Evolutionary conservation across 1,139 yeast species (phyloP), one percentile per base, ranked within the genome.

Genomic region (Ogataea hybrid): DNA sequence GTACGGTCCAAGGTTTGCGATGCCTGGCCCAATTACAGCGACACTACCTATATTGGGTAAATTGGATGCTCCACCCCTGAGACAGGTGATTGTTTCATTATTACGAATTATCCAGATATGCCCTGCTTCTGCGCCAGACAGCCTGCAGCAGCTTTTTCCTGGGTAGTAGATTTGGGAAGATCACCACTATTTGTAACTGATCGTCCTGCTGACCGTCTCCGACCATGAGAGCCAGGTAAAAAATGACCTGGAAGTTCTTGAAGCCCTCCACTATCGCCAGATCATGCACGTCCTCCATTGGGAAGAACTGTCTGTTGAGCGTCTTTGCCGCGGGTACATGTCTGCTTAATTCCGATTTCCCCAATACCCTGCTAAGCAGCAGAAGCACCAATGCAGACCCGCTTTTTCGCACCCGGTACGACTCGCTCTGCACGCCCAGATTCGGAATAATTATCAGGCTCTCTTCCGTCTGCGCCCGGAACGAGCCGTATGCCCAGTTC

Each of bases 221-320:
- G n/a, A n/a, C n/a, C n/a, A n/a, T n/a, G n/a, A n/a, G n/a, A n/a
- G n/a, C n/a, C n/a, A n/a, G n/a, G n/a, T n/a, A n/a, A n/a, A n/a
- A n/a, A n/a, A n/a, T n/a, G n/a, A n/a, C n/a, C n/a, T n/a, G n/a
- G n/a, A n/a, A n/a, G n/a, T n/a, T n/a, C n/a, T n/a, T n/a, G n/a
- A n/a, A n/a, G n/a, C n/a, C n/a, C n/a, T n/a, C n/a, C n/a, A n/a
- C n/a, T n/a, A n/a, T n/a, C n/a, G n/a, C n/a, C 21, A 82, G 58
- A 57, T 81, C 87, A 5, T 75, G 71, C 39, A 82, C 70, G 34
- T 66, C 65, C 35, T 70, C 75, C 30, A 71, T 62, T 0, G 86
- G 81, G 11, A 80, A 68, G 53, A 81, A 79, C 12, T 59, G 50
- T 37, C 49, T 48, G 29, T 46, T 54, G 6, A 47, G 21, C 6